Conservation (phyloP, 148 eudicot genomes). For the Arctostaphylos glauca region DNA sequence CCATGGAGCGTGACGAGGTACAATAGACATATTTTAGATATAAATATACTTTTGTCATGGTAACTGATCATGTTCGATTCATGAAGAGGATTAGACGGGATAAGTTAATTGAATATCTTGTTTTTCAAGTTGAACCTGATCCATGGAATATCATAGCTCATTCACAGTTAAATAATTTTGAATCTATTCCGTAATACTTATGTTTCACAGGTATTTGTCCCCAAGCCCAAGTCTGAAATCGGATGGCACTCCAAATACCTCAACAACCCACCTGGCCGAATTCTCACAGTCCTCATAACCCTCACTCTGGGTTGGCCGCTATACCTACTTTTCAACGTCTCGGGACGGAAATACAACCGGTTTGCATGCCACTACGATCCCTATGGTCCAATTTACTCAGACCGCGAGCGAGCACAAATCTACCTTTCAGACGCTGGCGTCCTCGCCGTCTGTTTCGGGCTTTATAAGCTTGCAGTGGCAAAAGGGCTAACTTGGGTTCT, state of each 20-base stretch:
- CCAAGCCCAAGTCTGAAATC: constrained; percentile 42
- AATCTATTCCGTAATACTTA: too few relatives aligned
- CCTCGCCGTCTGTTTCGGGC: constrained; percentile 40
- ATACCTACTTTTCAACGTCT: constrained; percentile 72
- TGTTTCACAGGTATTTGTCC: constrained; percentile 49
- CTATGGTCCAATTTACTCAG: constrained; percentile 64
- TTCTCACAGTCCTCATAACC: constrained; percentile 43
- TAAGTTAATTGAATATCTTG: too few relatives aligned
- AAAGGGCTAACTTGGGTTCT: constrained; percentile 69
- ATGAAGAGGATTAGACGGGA: too few relatives aligned
- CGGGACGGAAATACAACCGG: constrained; percentile 61
- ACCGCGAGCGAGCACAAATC: constrained; percentile 66
- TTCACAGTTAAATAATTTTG: too few relatives aligned
- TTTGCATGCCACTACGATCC: constrained; percentile 87
- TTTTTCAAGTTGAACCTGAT: too few relatives aligned
- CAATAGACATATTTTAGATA: not conserved
- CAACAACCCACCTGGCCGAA: constrained; percentile 70
- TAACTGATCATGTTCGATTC: not conserved
- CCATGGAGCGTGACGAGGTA: constrained; percentile 71
- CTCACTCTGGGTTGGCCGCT: constrained; percentile 76
- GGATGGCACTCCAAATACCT: constrained; percentile 50
- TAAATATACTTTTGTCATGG: not conserved
- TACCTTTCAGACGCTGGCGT: constrained; percentile 67
- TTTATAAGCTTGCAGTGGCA: constrained; percentile 43
- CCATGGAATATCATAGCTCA: too few relatives aligned